Percentiles rank a stretch among this genome's conserved stretches.
Evolutionary conservation across 169 alveolate species (phyloP).

Genomic region (Cardiosporidium cionae): DNA sequence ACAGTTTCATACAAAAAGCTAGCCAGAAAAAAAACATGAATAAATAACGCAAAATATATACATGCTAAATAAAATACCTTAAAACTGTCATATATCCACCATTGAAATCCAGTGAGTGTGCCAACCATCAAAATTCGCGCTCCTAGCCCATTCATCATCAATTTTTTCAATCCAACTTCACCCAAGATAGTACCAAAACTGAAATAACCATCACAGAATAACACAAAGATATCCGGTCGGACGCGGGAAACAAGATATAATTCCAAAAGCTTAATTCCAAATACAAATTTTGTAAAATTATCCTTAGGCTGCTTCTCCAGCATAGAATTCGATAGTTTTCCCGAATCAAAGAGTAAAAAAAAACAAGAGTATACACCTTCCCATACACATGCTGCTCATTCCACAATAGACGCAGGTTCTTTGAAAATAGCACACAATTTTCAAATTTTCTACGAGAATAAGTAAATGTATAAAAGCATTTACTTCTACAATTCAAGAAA

Average conservation of each 20-base stretch:
- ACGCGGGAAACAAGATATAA: background rate
- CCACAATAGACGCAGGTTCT: background rate
- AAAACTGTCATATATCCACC: conserved; percentile 96
- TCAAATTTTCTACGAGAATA: background rate
- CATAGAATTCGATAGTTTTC: no score
- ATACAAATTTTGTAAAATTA: background rate
- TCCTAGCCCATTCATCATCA: conserved; percentile 60
- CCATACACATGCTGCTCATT: background rate
- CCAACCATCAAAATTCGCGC: conserved; percentile 96
- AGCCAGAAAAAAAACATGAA: background rate
- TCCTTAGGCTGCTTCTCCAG: no score
- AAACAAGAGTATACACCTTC: no score
- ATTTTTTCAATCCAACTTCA: conserved; percentile 23
- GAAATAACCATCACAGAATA: background rate
- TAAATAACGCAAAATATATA: background rate
- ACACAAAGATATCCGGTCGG: background rate
- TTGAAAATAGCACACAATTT: background rate
- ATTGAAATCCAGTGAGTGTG: conserved; percentile 93
- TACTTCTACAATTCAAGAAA: conserved; percentile 26
- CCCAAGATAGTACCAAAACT: conserved; percentile 27
- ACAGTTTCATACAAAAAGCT: background rate
- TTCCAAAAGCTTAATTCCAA: conserved; percentile 3
- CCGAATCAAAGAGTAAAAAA: no score
- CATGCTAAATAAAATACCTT: conserved; percentile 40
- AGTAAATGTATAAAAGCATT: background rate